phyloP scores from a whole-genome alignment of 495 filamentous ascomycete species.

The Aspergillus kassunensis region DNA sequence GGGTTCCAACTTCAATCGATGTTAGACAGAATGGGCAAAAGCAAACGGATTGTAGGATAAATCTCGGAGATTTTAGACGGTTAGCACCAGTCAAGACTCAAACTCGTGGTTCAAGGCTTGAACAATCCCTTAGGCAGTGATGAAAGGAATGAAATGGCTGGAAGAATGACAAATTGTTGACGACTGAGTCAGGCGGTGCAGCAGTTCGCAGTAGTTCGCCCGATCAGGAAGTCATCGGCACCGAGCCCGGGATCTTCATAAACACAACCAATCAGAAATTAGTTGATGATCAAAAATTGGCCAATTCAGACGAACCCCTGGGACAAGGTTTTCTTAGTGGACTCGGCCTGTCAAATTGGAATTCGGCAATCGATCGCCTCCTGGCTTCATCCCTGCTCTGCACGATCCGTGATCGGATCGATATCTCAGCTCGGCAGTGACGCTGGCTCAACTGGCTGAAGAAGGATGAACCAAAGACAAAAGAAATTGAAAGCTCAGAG shows the following conservation, averaged over 20 bases:
- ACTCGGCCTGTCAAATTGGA: background rate
- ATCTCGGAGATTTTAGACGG: too few species aligned
- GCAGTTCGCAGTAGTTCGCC: conserved; percentile 9
- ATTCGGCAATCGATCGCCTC: conserved; percentile 18
- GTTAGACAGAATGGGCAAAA: too few species aligned
- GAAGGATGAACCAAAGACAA: background rate
- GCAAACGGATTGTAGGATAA: too few species aligned
- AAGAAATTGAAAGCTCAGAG: background rate
- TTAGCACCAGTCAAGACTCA: too few species aligned
- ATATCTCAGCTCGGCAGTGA: background rate
- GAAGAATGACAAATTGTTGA: conserved; percentile 15
- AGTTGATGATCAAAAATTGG: background rate
- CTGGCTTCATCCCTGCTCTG: conserved; percentile 19
- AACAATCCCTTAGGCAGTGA: too few species aligned
- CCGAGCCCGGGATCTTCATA: background rate
- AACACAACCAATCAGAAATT: background rate
- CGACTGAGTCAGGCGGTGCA: too few species aligned
- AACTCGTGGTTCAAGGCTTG: too few species aligned
- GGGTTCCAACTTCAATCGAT: background rate
- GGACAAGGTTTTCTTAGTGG: conserved; percentile 6
- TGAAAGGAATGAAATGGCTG: too few species aligned
- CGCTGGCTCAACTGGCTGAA: too few species aligned
- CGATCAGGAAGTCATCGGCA: background rate
- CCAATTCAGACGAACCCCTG: conserved; percentile 3
- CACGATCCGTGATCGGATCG: conserved; percentile 16